Base-by-base conservation (phyloP, 148 eudicot genomes). In the Rhododendron ovatum region DNA sequence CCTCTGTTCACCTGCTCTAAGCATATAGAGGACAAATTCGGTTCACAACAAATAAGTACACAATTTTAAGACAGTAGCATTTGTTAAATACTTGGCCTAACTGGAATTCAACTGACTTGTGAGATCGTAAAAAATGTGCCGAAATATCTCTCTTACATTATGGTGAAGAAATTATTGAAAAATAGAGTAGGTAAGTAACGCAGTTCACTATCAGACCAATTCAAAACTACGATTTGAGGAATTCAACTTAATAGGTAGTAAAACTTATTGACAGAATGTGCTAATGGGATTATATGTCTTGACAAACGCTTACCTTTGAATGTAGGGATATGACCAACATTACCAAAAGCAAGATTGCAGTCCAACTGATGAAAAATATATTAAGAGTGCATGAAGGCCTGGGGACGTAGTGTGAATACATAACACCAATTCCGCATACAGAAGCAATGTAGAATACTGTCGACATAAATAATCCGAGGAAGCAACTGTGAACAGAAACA, bases 311-410 rank as follows among this genome's bases (percentile, higher is more conserved):
- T 84, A 95, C 99, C 99, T 95, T 96, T 43, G 99, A 95, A 84
- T 96, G 95, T 78, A 96, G 88, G 18, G 99, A 92, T 82, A 95
- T 88, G 69, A 83, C 94, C 98, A 95, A 91, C 98, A 96, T 94
- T 18, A 96, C 98, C 3, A 92, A 35, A 53, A 95, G 93, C 91
- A 96, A 88, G 87, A 93, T 79, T 73, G 87, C 94, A 14, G 98
- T 95, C 99, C 99, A 96, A 9, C 94, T 84, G 88, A 96, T 95
- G 92, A 96, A 96, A 89, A 96, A 96, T 90, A 95, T 93, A 90
- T 96, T 96, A 83, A 96, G 96, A 74, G 90, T 87, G 91, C 99
- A 96, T 0, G 99, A 92, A 37, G 91, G 85, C 80, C 88, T 92
- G 1, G 96, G 93, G 79, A 91, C 94, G 65, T 94, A 96, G 74